Evolutionary conservation across 441 rosid species (phyloP).

Genomic region (Croton laevigatus): DNA sequence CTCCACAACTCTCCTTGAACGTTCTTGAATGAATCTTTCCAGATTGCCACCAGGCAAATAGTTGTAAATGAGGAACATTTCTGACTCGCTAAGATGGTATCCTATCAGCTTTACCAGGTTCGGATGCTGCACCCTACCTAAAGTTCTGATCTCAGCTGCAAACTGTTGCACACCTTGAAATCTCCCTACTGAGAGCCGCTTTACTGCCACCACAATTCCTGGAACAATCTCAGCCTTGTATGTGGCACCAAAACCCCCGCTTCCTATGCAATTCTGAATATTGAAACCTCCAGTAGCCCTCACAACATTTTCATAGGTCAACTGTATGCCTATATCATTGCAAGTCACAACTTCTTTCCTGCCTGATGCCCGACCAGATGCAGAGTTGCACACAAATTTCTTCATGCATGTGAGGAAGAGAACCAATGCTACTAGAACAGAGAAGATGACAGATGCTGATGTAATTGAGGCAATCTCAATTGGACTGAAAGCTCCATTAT

Average conservation of each 20-base stretch:
- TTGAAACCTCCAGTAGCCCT: slow-evolving; percentile 48
- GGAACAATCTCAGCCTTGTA: slow-evolving; percentile 51
- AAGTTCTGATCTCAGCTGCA: slow-evolving; percentile 47
- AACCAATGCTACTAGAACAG: slow-evolving; percentile 38
- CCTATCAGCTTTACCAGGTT: slow-evolving; percentile 54
- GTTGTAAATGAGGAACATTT: slow-evolving; percentile 55
- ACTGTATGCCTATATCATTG: slow-evolving; percentile 40
- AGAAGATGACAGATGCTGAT: slow-evolving; percentile 38
- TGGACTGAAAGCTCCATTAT: slow-evolving; percentile 26
- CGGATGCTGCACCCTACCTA: slow-evolving; percentile 47
- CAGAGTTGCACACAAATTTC: slow-evolving; percentile 30
- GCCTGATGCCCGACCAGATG: slow-evolving; percentile 29
- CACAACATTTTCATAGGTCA: slow-evolving; percentile 49
- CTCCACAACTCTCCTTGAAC: slow-evolving; percentile 38
- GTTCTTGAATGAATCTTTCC: slow-evolving; percentile 50
- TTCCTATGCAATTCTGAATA: slow-evolving; percentile 48
- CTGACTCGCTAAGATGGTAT: slow-evolving; percentile 48
- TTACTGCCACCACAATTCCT: slow-evolving; percentile 46
- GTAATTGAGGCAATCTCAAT: slow-evolving; percentile 45
- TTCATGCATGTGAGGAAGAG: slow-evolving; percentile 35
- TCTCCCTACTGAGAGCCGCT: slow-evolving; percentile 51
- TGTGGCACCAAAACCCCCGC: slow-evolving; percentile 59
- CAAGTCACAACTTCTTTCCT: slow-evolving; percentile 42
- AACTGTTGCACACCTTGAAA: slow-evolving; percentile 54
- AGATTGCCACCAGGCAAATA: slow-evolving; percentile 59